phyloP scores from a whole-genome alignment of 1,139 yeast species.

The Nadsonia starkeyi-henricii region DNA sequence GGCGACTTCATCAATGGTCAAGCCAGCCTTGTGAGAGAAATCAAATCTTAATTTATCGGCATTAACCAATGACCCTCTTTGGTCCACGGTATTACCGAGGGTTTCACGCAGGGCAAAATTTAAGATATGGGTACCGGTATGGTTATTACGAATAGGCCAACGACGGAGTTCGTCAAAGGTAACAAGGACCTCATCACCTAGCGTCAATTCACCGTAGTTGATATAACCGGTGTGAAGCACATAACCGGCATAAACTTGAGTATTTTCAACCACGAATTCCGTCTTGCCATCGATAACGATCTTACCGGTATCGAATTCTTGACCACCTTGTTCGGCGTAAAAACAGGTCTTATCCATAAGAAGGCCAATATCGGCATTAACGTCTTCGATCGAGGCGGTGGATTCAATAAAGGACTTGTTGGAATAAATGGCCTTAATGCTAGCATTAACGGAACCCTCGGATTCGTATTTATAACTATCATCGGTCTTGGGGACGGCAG shows the following conservation, averaged over 20 bases:
- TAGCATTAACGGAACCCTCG: constrained; percentile 21
- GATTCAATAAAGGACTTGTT: constrained; percentile 46
- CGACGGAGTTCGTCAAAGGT: constrained; percentile 88
- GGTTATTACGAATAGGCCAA: constrained; percentile 94
- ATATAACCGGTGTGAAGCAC: constrained; percentile 87
- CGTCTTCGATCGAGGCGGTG: constrained; percentile 28
- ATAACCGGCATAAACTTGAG: constrained; percentile 85
- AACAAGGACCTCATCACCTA: constrained; percentile 64
- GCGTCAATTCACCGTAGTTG: constrained; percentile 57
- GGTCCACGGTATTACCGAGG: constrained; percentile 80
- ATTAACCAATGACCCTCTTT: constrained; percentile 92
- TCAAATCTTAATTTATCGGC: constrained; percentile 93
- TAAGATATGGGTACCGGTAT: constrained; percentile 93
- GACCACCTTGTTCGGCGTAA: constrained; percentile 99
- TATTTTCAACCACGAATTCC: constrained; percentile 83
- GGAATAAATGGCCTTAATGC: constrained; percentile 55
- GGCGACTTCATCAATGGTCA: constrained; percentile 54
- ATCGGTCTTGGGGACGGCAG: constrained; percentile 63
- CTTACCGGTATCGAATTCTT: constrained; percentile 90
- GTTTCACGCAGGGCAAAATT: constrained; percentile 79
- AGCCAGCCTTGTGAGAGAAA: constrained; percentile 77
- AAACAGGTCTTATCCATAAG: constrained; percentile 82
- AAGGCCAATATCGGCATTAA: constrained; percentile 49
- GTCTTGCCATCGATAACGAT: constrained; percentile 75
- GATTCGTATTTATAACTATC: constrained; percentile 49